Evolutionary conservation across 257 asterid genomes (phyloP).

Genomic region (Capsicum rhomboideum): DNA sequence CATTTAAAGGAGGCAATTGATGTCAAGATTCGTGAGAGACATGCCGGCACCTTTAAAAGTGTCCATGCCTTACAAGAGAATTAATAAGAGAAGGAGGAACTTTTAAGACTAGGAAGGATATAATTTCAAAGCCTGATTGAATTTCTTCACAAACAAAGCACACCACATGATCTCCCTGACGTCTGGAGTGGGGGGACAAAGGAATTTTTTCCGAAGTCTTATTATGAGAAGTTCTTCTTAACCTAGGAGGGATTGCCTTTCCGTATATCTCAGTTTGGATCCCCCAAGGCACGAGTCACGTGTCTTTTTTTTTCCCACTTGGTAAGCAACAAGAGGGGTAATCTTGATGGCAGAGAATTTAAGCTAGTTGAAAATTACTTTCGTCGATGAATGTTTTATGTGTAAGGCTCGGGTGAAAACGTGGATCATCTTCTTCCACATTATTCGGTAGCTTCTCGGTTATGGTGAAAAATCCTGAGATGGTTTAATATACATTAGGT

Average conservation of each 20-base stretch:
- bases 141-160: not conserved
- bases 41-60: not conserved
- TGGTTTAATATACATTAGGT: not conserved
- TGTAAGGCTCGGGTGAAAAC: not conserved
- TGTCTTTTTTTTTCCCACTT: not conserved
- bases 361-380: not conserved
- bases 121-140: not conserved
- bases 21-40: not conserved
- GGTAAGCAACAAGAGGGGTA: not conserved
- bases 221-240: not conserved
- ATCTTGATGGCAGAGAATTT: not conserved
- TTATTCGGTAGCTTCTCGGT: not conserved
- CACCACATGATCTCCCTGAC: not conserved
- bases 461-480: not conserved
- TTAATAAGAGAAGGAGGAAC: not conserved
- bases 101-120: not conserved
- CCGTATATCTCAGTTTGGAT: not conserved
- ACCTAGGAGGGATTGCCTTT: not conserved
- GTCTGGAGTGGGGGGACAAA: not conserved
- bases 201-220: not conserved
- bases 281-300: not conserved
- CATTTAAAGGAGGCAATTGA: not conserved
- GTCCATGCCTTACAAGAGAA: not conserved
- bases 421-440: not conserved
- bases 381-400: not conserved